phyloP scores from a whole-genome alignment of 2,329 filamentous ascomycete species.

The Cladosporium sp. region DNA sequence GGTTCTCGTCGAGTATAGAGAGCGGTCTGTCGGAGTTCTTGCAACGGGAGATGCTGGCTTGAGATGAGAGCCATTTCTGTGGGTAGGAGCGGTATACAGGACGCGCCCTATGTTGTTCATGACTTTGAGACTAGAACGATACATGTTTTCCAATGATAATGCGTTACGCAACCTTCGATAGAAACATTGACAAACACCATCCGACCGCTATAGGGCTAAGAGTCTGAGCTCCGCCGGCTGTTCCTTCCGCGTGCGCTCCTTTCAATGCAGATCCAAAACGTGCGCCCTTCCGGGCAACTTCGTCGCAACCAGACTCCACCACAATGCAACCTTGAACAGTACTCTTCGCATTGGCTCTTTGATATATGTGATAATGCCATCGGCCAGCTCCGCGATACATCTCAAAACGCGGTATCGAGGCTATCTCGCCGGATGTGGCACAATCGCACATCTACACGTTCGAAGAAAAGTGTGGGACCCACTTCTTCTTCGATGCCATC shows the following conservation, averaged over 20 bases:
- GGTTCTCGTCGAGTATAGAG: conserved; percentile 63
- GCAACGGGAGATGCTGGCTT: conserved; percentile 38
- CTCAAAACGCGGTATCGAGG: neutral
- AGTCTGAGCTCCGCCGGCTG: neutral
- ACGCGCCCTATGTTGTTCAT: neutral
- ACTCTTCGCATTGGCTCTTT: neutral
- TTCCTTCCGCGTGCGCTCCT: neutral
- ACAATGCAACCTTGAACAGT: neutral
- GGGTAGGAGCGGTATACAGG: neutral
- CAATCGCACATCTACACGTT: neutral
- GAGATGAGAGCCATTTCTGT: neutral
- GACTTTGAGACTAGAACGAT: neutral
- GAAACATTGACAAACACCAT: conserved; percentile 1
- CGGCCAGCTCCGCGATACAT: conserved; percentile 1
- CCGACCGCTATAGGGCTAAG: neutral
- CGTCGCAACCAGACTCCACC: neutral
- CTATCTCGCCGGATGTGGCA: neutral
- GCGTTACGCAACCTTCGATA: neutral
- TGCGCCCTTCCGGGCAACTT: neutral
- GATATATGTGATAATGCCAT: neutral
- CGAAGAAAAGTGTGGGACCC: neutral
- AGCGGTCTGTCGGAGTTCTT: conserved; percentile 58
- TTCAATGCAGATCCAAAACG: neutral
- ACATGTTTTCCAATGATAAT: neutral
- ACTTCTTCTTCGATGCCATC: conserved; percentile 1